Percentiles rank a stretch among this genome's conserved stretches.
Evolutionary conservation across 192 early-diverging fungal species (phyloP).

Genomic region (Umbelopsis sp.): DNA sequence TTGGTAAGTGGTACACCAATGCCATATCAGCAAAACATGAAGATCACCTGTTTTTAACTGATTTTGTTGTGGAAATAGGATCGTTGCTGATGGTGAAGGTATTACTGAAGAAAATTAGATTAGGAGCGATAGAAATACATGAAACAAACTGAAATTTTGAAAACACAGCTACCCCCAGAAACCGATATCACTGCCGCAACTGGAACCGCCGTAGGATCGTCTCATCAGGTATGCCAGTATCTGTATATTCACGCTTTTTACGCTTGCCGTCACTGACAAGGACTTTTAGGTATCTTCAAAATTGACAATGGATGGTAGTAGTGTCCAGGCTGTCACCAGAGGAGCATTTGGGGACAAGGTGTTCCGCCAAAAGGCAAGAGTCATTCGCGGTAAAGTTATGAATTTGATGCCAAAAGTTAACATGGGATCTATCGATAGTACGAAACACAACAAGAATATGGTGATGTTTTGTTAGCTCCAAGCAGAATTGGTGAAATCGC

Average conservation of each 20-base stretch:
- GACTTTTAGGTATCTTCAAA: constrained; percentile 27
- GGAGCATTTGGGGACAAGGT: constrained; percentile 35
- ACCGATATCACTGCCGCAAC: constrained; percentile 55
- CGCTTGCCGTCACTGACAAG: neutral
- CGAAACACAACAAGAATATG: constrained; percentile 51
- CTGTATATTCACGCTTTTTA: neutral
- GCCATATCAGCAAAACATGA: neutral
- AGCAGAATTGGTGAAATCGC: constrained; percentile 63
- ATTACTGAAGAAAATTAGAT: neutral
- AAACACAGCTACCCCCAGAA: constrained; percentile 53
- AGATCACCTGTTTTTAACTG: neutral
- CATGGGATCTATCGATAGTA: constrained; percentile 39
- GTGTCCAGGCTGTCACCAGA: constrained; percentile 31
- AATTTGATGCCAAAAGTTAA: too few species aligned
- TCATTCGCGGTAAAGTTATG: too few species aligned
- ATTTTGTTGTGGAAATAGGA: constrained; percentile 14
- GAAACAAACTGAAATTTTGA: neutral
- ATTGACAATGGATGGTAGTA: constrained; percentile 32
- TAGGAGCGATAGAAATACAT: too few species aligned
- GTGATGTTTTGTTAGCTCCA: constrained; percentile 71
- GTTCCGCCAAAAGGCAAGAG: constrained; percentile 44
- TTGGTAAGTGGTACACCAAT: constrained; percentile 23
- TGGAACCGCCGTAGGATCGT: constrained; percentile 54
- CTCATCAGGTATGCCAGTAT: constrained; percentile 36
- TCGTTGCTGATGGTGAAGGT: constrained; percentile 40